phyloP scores from a whole-genome alignment of 805 yeast species.

The Ogataea naganishii region DNA sequence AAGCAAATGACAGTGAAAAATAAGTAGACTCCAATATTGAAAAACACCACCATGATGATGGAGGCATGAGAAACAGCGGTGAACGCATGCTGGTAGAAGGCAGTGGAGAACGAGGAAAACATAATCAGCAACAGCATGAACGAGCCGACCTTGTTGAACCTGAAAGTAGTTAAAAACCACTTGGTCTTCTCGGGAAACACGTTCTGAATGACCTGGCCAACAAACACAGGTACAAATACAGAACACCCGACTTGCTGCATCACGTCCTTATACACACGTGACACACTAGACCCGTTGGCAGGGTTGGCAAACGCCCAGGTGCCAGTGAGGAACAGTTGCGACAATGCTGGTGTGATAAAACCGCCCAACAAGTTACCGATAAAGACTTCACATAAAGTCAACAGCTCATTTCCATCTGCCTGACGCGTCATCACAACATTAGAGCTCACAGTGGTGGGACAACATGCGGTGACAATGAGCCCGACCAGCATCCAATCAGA shows the following conservation, averaged over 20 bases:
- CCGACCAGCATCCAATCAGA: slow-evolving; percentile 77
- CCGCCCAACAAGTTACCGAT: slow-evolving; percentile 83
- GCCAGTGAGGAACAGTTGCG: slow-evolving; percentile 57
- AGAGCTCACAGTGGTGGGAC: slow-evolving; percentile 89
- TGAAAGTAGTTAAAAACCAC: slow-evolving; percentile 49
- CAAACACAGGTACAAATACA: slow-evolving; percentile 76
- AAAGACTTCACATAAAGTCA: slow-evolving; percentile 78
- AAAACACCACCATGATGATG: slow-evolving; percentile 69
- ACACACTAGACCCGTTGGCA: slow-evolving; percentile 44
- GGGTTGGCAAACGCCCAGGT: slow-evolving; percentile 79
- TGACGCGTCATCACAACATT: slow-evolving; percentile 86
- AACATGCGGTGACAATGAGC: slow-evolving; percentile 70
- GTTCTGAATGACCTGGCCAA: slow-evolving; percentile 81
- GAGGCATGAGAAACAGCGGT: slow-evolving; percentile 41
- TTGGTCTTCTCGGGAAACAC: slow-evolving; percentile 56
- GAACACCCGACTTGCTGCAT: slow-evolving; percentile 81
- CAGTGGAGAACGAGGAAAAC: slow-evolving; percentile 66
- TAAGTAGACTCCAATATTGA: slow-evolving; percentile 72
- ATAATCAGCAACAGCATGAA: slow-evolving; percentile 65
- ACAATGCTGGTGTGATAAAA: slow-evolving; percentile 77
- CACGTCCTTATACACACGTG: slow-evolving; percentile 57
- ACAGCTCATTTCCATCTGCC: slow-evolving; percentile 71
- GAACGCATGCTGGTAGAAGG: slow-evolving; percentile 78
- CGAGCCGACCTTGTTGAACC: slow-evolving; percentile 65
- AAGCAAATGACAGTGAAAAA: slow-evolving; percentile 65